Evolutionary conservation across 2,329 filamentous ascomycete species (phyloP), one percentile per base, ranked within the genome.

Genomic region (Ambrosiella xylebori): DNA sequence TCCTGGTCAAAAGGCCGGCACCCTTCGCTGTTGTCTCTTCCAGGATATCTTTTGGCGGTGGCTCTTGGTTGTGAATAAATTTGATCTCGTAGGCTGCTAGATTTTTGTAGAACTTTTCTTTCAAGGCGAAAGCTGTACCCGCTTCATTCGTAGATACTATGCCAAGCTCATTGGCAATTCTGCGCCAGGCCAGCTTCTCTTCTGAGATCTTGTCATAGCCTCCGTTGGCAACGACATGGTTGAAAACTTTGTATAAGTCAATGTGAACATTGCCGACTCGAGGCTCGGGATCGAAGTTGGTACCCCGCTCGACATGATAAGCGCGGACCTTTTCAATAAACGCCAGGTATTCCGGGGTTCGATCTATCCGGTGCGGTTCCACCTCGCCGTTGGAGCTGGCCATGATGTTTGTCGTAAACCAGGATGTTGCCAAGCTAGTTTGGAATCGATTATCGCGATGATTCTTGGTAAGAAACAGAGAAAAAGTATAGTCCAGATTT

Each of bases 51-150:
- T 86, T 88, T 5, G 88, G 88, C 13, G 89, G 89, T 0, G 89
- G 89, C 62, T 89, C 86, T 69, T 85, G 82, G 57, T 82, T 79
- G 71, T 90, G 85, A 47, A 89, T 72, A 9, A 81, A 84, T 52
- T 80, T 80, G 65, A 95, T 93, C 70, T 95, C 89, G 70, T 86
- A 95, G 1, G 89, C 88, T 11, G 85, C 85, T 50, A 95, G 78
- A 65, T 91, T 88, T 69, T 88, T 90, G 74, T 94, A 94, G 72
- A 93, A 95, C 62, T 86, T 82, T 58, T 86, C 85, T 72, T 95
- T 95, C 58, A 95, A 74, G 60, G 85, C 79, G 71, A 94, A 95
- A 12, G 88, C 88, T 60, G 88, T 81, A n/a, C 88, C 87, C 6
- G 88, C 78, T 62, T 87, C 81, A 66, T 91, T 89, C 65, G 79